Base-by-base conservation (phyloP, 2,329 filamentous ascomycete genomes). In the Microcera coccophila region DNA sequence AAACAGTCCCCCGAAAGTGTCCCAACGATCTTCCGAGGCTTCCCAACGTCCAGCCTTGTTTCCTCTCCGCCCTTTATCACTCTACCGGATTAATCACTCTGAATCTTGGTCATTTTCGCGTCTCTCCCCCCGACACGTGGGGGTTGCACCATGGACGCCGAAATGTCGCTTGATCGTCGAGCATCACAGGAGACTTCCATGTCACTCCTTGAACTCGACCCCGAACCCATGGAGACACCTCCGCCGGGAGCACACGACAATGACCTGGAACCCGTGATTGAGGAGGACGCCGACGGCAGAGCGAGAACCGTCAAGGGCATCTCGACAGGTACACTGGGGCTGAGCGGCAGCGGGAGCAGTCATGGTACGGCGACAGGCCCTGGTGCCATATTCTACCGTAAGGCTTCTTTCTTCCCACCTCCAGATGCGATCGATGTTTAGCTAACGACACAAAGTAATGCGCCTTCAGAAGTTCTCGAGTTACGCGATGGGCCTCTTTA, bases 401-500 rank as follows among this genome's bases (percentile, higher is more conserved):
- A 29, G 79, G 69, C 36, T 19, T 14, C 12, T 28, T 16, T 5
- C n/a, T 21, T 16, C 18, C 21, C 26, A 8, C 29, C 32, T 19
- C n/a, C 38, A 14, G 19, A 10, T 10, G 14, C 22, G 16, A 18
- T 16, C 17, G n/a, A 39, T 32, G 36, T 47, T 50, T 16, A n/a
- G 31, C 14, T 33, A 15, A 14, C 11, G 5, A 18, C n/a, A 12
- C 29, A 3, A 22, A 59, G 58, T 62, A 15, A 60, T 59, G 36
- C 80, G 86, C 36, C 74, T 93, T 26, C 93, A 97, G 65, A 85
- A 82, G 63, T 95, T 95, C 73, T 93, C 89, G 1, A 89, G 86
- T 53, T 94, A 95, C 70, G 81, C 86, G 52, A 90, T 88, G 60
- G 81, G 80, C 49, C 70, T 87, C 52, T 95, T 91, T 69, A 76